Percentiles rank a stretch among this genome's conserved stretches.
phyloP scores from a whole-genome alignment of 164 flowering plant genomes.

The Magnolia kwangsiensis region DNA sequence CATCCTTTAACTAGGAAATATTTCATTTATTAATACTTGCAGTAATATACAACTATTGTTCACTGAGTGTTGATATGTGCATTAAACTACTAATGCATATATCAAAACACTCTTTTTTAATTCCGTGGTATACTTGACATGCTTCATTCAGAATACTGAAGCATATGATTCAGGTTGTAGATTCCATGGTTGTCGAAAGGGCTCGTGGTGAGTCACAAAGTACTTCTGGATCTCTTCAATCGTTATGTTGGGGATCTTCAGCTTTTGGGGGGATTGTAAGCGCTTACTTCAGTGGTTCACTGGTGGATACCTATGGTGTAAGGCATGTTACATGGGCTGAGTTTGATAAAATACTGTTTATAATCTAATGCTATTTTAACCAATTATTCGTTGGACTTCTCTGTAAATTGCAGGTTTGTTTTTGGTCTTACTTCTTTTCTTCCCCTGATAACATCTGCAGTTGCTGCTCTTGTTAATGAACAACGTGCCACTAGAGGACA shows the following conservation, averaged over 20 bases:
- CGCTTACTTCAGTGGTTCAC: constrained; percentile 95
- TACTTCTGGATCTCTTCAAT: constrained; percentile 95
- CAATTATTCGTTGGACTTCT: background rate
- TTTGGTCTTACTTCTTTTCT: constrained; percentile 93
- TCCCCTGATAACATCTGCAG: constrained; percentile 90
- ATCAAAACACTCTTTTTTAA: too few relatives aligned
- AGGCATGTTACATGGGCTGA: constrained; percentile 44
- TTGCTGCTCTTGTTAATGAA: constrained; percentile 91
- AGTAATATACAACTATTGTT: background rate
- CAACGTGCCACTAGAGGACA: constrained; percentile 42
- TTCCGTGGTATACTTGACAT: background rate
- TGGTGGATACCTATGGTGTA: constrained; percentile 90
- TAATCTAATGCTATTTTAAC: background rate
- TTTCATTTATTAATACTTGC: too few relatives aligned
- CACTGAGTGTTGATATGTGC: background rate
- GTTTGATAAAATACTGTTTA: background rate
- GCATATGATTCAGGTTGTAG: constrained; percentile 75
- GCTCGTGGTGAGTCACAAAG: constrained; percentile 99
- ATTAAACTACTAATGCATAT: background rate
- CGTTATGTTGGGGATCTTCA: constrained; percentile 99
- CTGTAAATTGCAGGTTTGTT: constrained; percentile 69
- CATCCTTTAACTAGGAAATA: too few relatives aligned
- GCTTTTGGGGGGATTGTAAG: constrained; percentile 98
- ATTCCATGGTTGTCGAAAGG: constrained; percentile 99
- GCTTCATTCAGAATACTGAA: constrained; percentile 19